Base-by-base conservation (phyloP, 768 basidiomycete genomes). In the Lentinus brumalis region DNA sequence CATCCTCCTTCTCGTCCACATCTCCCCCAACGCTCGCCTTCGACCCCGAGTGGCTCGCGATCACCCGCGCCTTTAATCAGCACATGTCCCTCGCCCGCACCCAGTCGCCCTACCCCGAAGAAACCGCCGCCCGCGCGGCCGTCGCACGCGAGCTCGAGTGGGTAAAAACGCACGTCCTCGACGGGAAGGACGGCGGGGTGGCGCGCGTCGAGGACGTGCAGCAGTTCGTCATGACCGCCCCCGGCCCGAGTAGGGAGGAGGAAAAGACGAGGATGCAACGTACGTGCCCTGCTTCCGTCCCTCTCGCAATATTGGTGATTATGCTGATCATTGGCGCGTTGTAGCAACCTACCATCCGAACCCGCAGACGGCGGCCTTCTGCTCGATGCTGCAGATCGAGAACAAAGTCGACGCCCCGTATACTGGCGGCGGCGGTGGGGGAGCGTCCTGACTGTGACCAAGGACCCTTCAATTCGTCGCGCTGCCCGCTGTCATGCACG, bases 21-120 rank as follows among this genome's bases (percentile, higher is more conserved):
- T 32, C 58, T 41, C 54, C 62, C 9, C 81, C 83, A 5, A 63
- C 60, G 0, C 68, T 98, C 18, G 80, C 82, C 14, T 97, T 84
- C 73, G 95, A 98, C 68, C 87, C 88, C 0, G 87, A 94, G 71
- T 99, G 97, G 97, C 85, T 98, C 50, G 95, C 94, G 0, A 94
- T 99, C 68, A 87, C 86, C 5, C 89, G 92, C 7, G 94, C 93
- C 0, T 90, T 96, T 65, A 85, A 94, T 61, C 87, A 88, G 0
- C 89, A 82, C 75, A 82, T 98, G 62, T 87, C 90, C 3, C 80
- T 81, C 5, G 66, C 71, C 4, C 77, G 69, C 7, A 66, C 68
- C 0, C 89, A 89, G 62, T 71, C 71, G 0, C 66, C 78, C 0
- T 88, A 92, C 66, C 94, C 95, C 0, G 79, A 81, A 0, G 81